Conservation (phyloP, 2,329 filamentous ascomycete species). For the Fusarium mangiferae region DNA sequence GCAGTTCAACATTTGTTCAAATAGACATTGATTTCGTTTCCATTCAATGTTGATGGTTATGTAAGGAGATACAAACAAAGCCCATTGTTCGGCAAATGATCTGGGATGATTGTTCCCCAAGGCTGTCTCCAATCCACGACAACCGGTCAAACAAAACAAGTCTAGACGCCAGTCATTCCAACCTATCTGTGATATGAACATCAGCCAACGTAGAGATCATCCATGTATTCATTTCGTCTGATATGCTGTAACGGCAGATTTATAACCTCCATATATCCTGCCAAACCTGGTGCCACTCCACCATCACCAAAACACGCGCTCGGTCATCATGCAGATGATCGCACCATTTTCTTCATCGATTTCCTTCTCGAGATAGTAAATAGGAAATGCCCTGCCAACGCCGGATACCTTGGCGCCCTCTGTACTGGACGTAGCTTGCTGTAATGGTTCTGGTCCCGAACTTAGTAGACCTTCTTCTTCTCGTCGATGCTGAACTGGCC, state of each 20-base stretch:
- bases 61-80: background rate
- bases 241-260: conserved; percentile 30
- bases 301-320: conserved; percentile 15
- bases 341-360: conserved; percentile 27
- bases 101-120: background rate
- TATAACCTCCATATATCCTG: conserved; percentile 18
- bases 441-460: background rate
- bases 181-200: background rate
- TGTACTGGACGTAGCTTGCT: conserved; percentile 9
- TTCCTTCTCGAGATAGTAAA: conserved; percentile 33
- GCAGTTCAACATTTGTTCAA: background rate
- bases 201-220: conserved; percentile 15
- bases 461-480: conserved; percentile 99
- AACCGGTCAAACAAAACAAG: conserved; percentile 2
- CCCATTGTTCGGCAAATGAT: background rate
- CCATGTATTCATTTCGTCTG: conserved; percentile 38
- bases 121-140: background rate
- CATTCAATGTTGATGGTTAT: background rate
- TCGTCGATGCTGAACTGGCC: conserved; percentile 98
- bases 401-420: conserved; percentile 33
- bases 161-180: background rate
- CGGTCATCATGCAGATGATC: conserved; percentile 4
- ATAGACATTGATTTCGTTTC: background rate
- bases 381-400: conserved; percentile 37
- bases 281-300: conserved; percentile 15